Conservation (phyloP, 441 rosid genomes). For the Gossypium trilobum region DNA sequence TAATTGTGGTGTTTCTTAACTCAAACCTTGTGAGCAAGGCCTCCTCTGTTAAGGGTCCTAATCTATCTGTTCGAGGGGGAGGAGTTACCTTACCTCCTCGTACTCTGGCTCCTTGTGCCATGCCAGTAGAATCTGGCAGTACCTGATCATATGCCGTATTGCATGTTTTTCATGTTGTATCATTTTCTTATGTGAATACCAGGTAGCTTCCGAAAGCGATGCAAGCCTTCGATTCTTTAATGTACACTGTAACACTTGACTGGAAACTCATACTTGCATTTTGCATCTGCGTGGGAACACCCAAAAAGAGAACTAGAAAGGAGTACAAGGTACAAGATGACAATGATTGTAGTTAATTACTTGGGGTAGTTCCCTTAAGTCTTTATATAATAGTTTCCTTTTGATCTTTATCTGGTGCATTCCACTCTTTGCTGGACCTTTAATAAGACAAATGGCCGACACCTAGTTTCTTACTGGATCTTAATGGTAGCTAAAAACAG, state of each 20-base stretch:
- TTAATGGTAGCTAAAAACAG: neutral
- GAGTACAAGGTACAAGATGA: slow-evolving; percentile 24
- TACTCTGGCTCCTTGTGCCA: slow-evolving; percentile 48
- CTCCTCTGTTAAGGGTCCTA: slow-evolving; percentile 33
- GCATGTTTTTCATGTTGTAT: slow-evolving; percentile 24
- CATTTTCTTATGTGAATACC: slow-evolving; percentile 38
- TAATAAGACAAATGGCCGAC: neutral
- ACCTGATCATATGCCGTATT: slow-evolving; percentile 22
- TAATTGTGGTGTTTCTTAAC: slow-evolving; percentile 73
- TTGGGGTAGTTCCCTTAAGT: slow-evolving; percentile 12
- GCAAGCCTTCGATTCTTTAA: slow-evolving; percentile 44
- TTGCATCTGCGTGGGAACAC: slow-evolving; percentile 24
- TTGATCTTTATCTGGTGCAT: neutral
- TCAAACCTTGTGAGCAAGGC: slow-evolving; percentile 49
- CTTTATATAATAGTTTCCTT: neutral
- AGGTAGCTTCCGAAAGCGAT: slow-evolving; percentile 30
- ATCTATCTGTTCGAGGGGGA: slow-evolving; percentile 60
- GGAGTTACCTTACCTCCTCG: slow-evolving; percentile 50
- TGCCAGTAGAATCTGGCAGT: slow-evolving; percentile 35
- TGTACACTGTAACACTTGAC: slow-evolving; percentile 46
- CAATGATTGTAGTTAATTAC: slow-evolving; percentile 24
- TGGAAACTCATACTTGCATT: slow-evolving; percentile 32
- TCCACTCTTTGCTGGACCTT: neutral
- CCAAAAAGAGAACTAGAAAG: slow-evolving; percentile 18
- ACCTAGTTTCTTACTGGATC: neutral